These are phyloP conservation scores for Coniferiporia sulphurascens DNA, from an alignment of 1,284 basidiomycete species.

Conservation along the genomic window DNA sequence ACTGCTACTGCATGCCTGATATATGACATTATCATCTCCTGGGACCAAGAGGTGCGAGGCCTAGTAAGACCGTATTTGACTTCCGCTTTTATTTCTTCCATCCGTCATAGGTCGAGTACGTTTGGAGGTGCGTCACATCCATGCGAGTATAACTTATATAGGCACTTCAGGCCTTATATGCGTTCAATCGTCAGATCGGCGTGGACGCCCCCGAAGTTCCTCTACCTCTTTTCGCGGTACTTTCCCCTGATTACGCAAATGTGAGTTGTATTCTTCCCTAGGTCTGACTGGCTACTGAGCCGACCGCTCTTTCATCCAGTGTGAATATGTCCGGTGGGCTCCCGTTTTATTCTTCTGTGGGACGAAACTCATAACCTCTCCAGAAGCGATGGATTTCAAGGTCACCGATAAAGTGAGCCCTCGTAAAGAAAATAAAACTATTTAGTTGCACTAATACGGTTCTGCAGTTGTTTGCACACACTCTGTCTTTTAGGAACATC, in stretches of 20 bases:
- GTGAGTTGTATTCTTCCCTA: not conserved
- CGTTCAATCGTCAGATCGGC: not conserved
- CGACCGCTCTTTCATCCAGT: not conserved
- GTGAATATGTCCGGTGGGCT: not conserved
- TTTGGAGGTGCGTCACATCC: constrained; percentile 4
- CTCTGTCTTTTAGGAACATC: not conserved
- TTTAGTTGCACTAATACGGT: not conserved
- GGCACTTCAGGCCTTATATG: not conserved
- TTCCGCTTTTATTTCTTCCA: too few relatives aligned
- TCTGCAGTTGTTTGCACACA: not conserved
- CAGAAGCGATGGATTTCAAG: constrained; percentile 1
- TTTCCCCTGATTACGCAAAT: constrained; percentile 5
- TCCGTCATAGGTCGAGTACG: not conserved
- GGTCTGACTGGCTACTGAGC: not conserved
- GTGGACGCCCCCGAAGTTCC: constrained; percentile 7
- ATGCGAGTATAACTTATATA: not conserved
- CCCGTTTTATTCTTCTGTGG: not conserved
- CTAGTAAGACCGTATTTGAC: too few relatives aligned
- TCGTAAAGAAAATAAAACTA: not conserved
- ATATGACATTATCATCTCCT: constrained; percentile 6
- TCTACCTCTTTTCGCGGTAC: constrained; percentile 6
- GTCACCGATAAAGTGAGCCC: constrained; percentile 3
- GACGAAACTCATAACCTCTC: not conserved
- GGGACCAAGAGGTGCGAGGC: constrained; percentile 4
- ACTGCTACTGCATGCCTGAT: not conserved